Base-by-base conservation (phyloP, 345 rosid species). In the Odontarrhena argentea region DNA sequence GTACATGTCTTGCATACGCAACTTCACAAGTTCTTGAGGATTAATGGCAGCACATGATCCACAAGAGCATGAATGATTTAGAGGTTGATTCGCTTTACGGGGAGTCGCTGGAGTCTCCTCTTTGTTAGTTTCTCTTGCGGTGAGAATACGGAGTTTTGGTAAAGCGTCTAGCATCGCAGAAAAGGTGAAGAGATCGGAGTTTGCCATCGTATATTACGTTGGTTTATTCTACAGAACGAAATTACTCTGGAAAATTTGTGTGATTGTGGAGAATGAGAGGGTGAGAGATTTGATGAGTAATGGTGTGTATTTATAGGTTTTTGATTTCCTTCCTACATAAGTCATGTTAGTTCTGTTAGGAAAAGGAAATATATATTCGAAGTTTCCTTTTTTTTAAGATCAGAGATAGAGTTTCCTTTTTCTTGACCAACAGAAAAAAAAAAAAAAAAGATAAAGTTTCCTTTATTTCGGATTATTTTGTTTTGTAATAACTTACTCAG, bases 221-320 rank as follows among this genome's bases (percentile, higher is more conserved):
- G 36, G 1, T 32, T 32, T 5, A 32, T 32, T 32, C 15, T 35
- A 34, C 42, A 34, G 26, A 54, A 36, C 6, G 7, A 6, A 1
- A 38, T 9, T 9, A 18, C 22, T 32, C 11, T 38, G 11, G 2
- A 4, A 8, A 36, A 6, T 7, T 38, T 9, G 42, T 38, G 38
- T 18, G 22, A 18, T 12, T 52, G 2, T 53, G 57, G 40, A 53
- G 40, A 32, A 53, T 3, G 57, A 32, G 10, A 9, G 12, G 30
- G 38, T 52, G 38, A n/a, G 18, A 53, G 25, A 34, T 34, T 26
- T 34, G 26, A 3, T 3, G 36, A 32, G 7, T 4, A 37, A 10
- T 36, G 60, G 9, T 37, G 60, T 2, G 30, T 55, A 56, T 56
- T 56, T 56, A 56, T 38, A 22, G 9, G 3, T 28, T 28, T 28